Evolutionary conservation across 2,329 filamentous ascomycete genomes (phyloP), one percentile per base, ranked within the genome.

Genomic region (Cephalotrichum gorgonifer): DNA sequence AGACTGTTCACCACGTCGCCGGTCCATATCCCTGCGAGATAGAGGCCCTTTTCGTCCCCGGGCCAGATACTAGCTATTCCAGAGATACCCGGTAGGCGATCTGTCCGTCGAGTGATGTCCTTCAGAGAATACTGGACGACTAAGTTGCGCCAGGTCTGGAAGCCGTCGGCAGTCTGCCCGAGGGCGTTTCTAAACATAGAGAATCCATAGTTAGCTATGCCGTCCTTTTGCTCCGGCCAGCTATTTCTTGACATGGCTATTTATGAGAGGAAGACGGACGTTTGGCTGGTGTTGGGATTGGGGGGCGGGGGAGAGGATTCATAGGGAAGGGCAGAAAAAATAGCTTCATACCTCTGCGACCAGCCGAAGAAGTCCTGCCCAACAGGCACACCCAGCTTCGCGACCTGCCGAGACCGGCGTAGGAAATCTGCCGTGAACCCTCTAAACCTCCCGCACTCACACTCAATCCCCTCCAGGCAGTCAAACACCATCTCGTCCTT

Each of bases 11-110:
- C 47, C 0, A 60, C 3, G 31, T 60, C 53, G 3, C 38, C 51
- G n/a, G 55, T 54, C 58, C 58, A 60, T 0, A 58, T 22, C 1
- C 58, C 58, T 3, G 58, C 57, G 6, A 60, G 53, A 15, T 60
- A 60, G 26, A 38, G 48, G 1, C 56, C 57, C 3, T 54, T 55
- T 2, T 51, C 14, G 1, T 50, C 31, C 11, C 46, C 50, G 2
- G 35, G 50, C 56, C 57, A 58, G n/a, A 54, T 54, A 0, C 50
- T 48, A 1, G 58, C 58, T 26, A 60, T 15, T 5, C 58, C 58
- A 26, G 55, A 57, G 7, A 60, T 38, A 1, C 58, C 58, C 5
- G 57, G 58, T 2, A 60, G 51, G 0, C 56, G 50, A 26, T 60
- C 58, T 0, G 54, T 51, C 20, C 47, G 52, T 1, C 47, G 30